Conservation (phyloP, 2,329 filamentous ascomycete genomes). For the Orbilia brochopaga region DNA sequence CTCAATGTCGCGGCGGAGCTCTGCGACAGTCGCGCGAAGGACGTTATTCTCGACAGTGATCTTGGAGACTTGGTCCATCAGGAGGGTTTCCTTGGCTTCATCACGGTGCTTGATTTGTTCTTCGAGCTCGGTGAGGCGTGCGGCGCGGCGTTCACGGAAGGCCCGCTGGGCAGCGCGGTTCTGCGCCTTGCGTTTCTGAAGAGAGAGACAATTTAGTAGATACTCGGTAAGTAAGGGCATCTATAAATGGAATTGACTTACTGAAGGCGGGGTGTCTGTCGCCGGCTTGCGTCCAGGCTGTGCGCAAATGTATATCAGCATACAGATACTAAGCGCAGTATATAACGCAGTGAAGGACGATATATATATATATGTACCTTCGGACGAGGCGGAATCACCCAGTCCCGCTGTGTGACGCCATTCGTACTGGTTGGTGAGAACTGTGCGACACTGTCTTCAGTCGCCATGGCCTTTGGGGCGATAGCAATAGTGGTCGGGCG, state of each 20-base stretch:
- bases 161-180: slow-evolving; percentile 90
- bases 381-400: slow-evolving; percentile 80
- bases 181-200: slow-evolving; percentile 81
- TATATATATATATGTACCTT: slow-evolving; percentile 60
- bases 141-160: slow-evolving; percentile 84
- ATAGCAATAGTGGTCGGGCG: slow-evolving; percentile 30
- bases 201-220: not conserved
- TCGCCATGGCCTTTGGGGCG: slow-evolving; percentile 33
- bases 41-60: slow-evolving; percentile 49
- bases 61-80: slow-evolving; percentile 63
- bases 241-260: slow-evolving; percentile 36
- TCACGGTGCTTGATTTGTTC: slow-evolving; percentile 70
- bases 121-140: slow-evolving; percentile 78
- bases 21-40: slow-evolving; percentile 43
- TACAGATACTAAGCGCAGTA: too few relatives aligned
- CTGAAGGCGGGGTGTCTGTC: slow-evolving; percentile 84
- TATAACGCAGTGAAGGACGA: slow-evolving; percentile 14
- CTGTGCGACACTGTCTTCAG: slow-evolving; percentile 28
- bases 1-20: slow-evolving; percentile 48
- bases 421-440: slow-evolving; percentile 43
- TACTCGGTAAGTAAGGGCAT: too few relatives aligned
- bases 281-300: slow-evolving; percentile 87
- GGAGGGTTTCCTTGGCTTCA: slow-evolving; percentile 62
- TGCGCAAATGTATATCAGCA: slow-evolving; percentile 6
- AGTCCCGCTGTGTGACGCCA: slow-evolving; percentile 77